Percentiles rank a stretch among this genome's conserved stretches.
Evolutionary conservation across 163 green algal genomes (phyloP).

Genomic region (Chlorella variabilis): DNA sequence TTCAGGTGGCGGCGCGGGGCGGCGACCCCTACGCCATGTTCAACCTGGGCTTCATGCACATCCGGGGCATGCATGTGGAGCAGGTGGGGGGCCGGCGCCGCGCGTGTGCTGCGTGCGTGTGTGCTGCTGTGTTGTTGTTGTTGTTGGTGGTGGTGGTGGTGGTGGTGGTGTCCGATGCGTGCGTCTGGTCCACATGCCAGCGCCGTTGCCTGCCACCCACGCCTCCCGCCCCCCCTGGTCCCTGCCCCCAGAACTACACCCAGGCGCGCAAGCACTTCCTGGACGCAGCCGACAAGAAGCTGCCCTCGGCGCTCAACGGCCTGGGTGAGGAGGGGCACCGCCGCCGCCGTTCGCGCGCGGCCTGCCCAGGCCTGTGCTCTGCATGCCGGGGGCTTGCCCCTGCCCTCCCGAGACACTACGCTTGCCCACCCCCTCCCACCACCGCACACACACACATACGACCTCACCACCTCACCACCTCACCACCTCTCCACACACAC

Average conservation of each 20-base stretch:
- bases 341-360: too few relatives aligned
- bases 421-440: too few relatives aligned
- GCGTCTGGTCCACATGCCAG: too few relatives aligned
- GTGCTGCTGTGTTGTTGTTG: not conserved
- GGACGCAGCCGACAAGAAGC: not conserved
- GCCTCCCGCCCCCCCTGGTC: too few relatives aligned
- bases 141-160: too few relatives aligned
- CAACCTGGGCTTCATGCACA: slow-evolving; percentile 78
- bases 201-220: not conserved
- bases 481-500: too few relatives aligned
- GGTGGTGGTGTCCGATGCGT: too few relatives aligned
- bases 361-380: too few relatives aligned
- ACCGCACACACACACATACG: too few relatives aligned
- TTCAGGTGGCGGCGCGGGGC: slow-evolving; percentile 55
- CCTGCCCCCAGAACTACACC: not conserved
- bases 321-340: slow-evolving; percentile 10
- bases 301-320: slow-evolving; percentile 28
- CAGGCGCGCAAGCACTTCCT: slow-evolving; percentile 8
- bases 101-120: not conserved
- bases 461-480: too few relatives aligned
- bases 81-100: not conserved
- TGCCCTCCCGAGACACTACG: too few relatives aligned
- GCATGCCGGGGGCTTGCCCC: too few relatives aligned
- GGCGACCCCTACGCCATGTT: slow-evolving; percentile 66
- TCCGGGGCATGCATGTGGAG: slow-evolving; percentile 28